Conservation (phyloP, 2,329 filamentous ascomycete genomes). For the Talaromyces verruculosus region DNA sequence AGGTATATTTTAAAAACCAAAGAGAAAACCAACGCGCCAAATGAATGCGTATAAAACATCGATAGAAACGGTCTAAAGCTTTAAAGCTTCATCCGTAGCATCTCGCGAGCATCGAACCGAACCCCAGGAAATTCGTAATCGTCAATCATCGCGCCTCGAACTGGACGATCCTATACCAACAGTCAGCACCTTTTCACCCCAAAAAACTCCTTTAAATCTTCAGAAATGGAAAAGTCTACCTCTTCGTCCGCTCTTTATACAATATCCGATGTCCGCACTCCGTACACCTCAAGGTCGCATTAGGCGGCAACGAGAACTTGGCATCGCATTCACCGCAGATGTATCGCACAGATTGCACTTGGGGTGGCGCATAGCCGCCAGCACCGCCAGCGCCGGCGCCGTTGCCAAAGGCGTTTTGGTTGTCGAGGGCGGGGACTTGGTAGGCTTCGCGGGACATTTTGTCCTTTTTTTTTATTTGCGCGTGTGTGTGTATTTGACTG, state of each 20-base stretch:
- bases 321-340: conserved; percentile 82
- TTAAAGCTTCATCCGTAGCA: background rate
- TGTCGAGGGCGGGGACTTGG: conserved; percentile 63
- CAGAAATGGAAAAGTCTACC: too few relatives aligned
- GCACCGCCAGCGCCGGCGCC: conserved; percentile 45
- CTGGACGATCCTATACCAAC: conserved; percentile 80
- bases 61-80: background rate
- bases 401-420: conserved; percentile 42
- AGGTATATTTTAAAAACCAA: conserved; percentile 6
- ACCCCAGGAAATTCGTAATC: background rate
- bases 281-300: conserved; percentile 81
- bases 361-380: conserved; percentile 32
- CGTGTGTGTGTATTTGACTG: background rate
- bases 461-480: conserved; percentile 1
- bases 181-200: conserved; percentile 21
- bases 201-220: too few relatives aligned
- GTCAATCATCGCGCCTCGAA: conserved; percentile 79
- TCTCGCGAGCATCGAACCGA: background rate
- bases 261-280: conserved; percentile 93
- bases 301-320: conserved; percentile 71
- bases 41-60: conserved; percentile 18
- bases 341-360: conserved; percentile 64
- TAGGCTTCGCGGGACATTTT: conserved; percentile 73
- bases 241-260: conserved; percentile 97
- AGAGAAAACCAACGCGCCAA: conserved; percentile 17